Conservation (phyloP, 208 protist species). For the Polymyxa betae region DNA sequence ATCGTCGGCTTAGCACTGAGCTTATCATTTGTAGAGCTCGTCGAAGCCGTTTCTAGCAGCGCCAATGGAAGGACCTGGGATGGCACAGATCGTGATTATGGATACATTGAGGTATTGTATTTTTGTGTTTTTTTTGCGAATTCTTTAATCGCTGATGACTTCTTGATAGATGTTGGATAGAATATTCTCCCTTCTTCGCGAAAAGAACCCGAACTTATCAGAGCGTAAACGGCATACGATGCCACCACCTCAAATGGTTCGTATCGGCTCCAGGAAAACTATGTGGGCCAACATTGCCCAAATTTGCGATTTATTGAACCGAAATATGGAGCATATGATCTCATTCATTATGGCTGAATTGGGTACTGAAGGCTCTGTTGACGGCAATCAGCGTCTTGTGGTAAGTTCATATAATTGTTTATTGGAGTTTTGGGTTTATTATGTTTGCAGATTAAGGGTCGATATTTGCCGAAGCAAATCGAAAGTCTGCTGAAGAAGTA, state of each 20-base stretch:
- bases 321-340: constrained; percentile 73
- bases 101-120: constrained; percentile 10
- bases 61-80: not conserved
- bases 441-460: constrained; percentile 70
- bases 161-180: constrained; percentile 55
- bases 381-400: constrained; percentile 76
- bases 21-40: no score
- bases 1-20: no score
- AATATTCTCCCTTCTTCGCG: constrained; percentile 36
- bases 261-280: constrained; percentile 72
- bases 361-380: constrained; percentile 74
- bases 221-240: constrained; percentile 70
- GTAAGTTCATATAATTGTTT: not conserved
- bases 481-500: constrained; percentile 76
- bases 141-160: not conserved
- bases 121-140: not conserved
- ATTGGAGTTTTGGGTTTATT: not conserved
- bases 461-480: constrained; percentile 76
- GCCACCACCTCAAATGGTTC: constrained; percentile 68
- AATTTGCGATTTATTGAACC: constrained; percentile 67
- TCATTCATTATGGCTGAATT: constrained; percentile 76
- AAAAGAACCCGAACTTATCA: constrained; percentile 56
- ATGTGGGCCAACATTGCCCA: constrained; percentile 72
- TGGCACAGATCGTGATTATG: constrained; percentile 25
- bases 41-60: not conserved